Evolutionary conservation across 139 green algal species (phyloP).

Genomic region (Chlorella vulgaris): DNA sequence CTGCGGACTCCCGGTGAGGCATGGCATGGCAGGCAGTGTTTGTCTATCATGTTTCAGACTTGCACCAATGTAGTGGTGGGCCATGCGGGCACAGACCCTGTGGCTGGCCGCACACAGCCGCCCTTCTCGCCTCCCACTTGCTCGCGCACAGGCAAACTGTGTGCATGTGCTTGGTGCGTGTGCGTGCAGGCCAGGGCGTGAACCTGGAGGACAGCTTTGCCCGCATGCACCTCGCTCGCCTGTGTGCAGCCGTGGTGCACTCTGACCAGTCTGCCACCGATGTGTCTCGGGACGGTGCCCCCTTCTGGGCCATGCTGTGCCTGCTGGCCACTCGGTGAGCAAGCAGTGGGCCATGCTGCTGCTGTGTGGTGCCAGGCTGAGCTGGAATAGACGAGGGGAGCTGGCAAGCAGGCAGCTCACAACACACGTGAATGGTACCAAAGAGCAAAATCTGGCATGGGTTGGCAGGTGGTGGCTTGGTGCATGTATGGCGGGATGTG

Average conservation of each 20-base stretch:
- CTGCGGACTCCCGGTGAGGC: not conserved
- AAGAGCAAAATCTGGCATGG: too few relatives aligned
- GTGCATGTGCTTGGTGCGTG: not conserved
- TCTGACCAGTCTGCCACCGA: slow-evolving; percentile 55
- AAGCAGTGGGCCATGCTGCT: not conserved
- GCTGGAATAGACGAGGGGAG: not conserved
- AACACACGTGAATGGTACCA: too few relatives aligned
- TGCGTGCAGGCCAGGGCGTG: slow-evolving; percentile 16
- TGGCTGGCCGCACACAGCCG: too few relatives aligned
- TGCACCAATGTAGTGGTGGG: too few relatives aligned
- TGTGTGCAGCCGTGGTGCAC: slow-evolving; percentile 70
- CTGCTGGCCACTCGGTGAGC: slow-evolving; percentile 54
- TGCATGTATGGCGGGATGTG: too few relatives aligned
- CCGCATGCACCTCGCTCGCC: slow-evolving; percentile 74
- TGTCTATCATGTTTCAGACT: too few relatives aligned
- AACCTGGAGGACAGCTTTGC: slow-evolving; percentile 73
- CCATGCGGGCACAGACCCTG: too few relatives aligned
- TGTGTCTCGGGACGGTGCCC: slow-evolving; percentile 33
- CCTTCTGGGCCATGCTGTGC: slow-evolving; percentile 57
- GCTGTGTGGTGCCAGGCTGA: not conserved
- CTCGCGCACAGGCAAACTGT: not conserved
- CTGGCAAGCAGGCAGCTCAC: not conserved
- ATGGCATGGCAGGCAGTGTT: not conserved
- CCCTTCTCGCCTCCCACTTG: not conserved
- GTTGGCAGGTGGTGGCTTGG: too few relatives aligned